Conservation (phyloP, 306 rosid species). For the Lathyrus sativus region DNA sequence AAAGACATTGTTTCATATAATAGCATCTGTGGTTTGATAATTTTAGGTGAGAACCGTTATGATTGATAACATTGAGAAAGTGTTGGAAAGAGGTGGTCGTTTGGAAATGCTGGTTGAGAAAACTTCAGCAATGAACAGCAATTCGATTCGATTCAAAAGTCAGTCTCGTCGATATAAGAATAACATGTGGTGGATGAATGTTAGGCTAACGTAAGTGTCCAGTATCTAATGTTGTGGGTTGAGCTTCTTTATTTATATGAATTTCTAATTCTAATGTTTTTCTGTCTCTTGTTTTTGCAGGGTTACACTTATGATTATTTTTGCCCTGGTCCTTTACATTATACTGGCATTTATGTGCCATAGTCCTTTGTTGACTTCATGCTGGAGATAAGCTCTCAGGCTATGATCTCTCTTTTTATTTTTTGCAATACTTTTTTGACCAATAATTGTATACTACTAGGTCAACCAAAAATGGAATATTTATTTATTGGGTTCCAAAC, state of each 20-base stretch:
- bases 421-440: constrained; percentile 29
- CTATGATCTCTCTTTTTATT: not conserved
- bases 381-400: constrained; percentile 45
- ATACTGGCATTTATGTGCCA: constrained; percentile 74
- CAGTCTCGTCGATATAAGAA: constrained; percentile 81
- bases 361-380: constrained; percentile 59
- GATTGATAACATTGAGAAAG: constrained; percentile 96
- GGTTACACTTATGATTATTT: constrained; percentile 58
- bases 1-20: no score
- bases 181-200: constrained; percentile 90
- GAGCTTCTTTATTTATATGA: not conserved
- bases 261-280: not conserved
- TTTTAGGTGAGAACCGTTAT: constrained; percentile 75
- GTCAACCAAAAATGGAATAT: constrained; percentile 2
- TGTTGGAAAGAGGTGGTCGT: constrained; percentile 86
- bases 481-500: constrained; percentile 13
- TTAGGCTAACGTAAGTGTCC: constrained; percentile 69
- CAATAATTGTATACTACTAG: constrained; percentile 23
- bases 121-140: constrained; percentile 79
- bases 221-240: not conserved
- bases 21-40: not conserved
- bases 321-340: constrained; percentile 54
- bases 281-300: constrained; percentile 49
- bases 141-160: constrained; percentile 75
- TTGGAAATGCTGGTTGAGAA: constrained; percentile 88